Evolutionary conservation across 331 rosid species (phyloP), one percentile per base, ranked within the genome.

Genomic region (Phaseolus coccineus): DNA sequence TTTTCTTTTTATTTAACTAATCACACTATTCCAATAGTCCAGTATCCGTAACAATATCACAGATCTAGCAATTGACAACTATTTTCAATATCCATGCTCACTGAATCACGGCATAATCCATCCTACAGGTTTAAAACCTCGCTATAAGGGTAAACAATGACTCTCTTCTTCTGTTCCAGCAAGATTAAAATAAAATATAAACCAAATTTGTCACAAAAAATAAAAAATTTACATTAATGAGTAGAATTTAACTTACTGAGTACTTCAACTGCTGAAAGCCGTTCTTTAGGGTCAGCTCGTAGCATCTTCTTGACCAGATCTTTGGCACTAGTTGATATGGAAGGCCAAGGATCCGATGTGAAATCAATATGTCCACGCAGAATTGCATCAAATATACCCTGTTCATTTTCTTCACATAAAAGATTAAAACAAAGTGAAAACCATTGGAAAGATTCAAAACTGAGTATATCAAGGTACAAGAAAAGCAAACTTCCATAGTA

Each of bases 301-400:
- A 94, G 90, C 94, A 94, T 91, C 84, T 88, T 94, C 85, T 84
- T 91, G 61, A 94, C 88, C 74, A 94, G 89, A 87, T 91, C 97
- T 83, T 91, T 94, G 50, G 96, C 98, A 71, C 96, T 88, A 61
- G 85, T 85, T 30, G 97, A 94, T 81, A 94, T 83, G 25, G 97
- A 89, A 81, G 97, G 96, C 98, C 97, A 94, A 19, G 98, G 98
- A 58, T 92, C 91, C 22, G 97, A 91, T 2, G 83, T 63, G 35
- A 94, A 92, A 84, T 94, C 97, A 77, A 92, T 86, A 79, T 89
- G 92, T 35, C 97, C 97, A 53, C 89, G 97, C 77, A 92, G 96
- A 84, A 94, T 73, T 76, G 95, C 82, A 82, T 94, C 93, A 78
- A 91, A 94, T 71, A 90, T 94, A 88, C 90, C 85, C 85, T 90